Evolutionary conservation across 371 early-diverging fungal genomes (phyloP).

Genomic region (Coemansia sp.): DNA sequence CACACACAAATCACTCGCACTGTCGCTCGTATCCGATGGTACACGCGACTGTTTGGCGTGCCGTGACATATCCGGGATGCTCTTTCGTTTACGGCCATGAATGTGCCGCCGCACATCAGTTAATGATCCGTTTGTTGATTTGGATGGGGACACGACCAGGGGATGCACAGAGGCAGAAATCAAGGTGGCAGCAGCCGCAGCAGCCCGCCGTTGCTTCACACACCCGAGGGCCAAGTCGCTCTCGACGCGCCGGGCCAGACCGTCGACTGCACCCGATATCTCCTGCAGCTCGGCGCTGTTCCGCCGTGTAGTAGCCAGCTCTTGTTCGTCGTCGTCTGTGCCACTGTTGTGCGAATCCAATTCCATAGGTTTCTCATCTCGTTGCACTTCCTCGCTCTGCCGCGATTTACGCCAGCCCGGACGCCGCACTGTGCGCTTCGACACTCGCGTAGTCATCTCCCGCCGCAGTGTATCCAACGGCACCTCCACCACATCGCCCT

Average conservation of each 20-base stretch:
- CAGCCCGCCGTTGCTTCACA: slow-evolving; percentile 36
- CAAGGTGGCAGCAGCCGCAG: slow-evolving; percentile 33
- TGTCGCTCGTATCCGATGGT: slow-evolving; percentile 22
- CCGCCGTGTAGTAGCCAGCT: not conserved
- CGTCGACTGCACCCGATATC: slow-evolving; percentile 28
- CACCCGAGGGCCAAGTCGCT: slow-evolving; percentile 38
- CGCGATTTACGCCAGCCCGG: not conserved
- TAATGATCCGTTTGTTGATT: not conserved
- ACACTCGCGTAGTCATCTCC: slow-evolving; percentile 35
- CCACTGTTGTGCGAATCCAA: slow-evolving; percentile 1
- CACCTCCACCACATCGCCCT: slow-evolving; percentile 36
- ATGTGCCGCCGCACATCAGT: not conserved
- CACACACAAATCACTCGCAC: not conserved
- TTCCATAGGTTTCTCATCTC: not conserved
- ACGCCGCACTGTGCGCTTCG: slow-evolving; percentile 5
- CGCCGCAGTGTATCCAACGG: slow-evolving; percentile 53
- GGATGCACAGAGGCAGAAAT: slow-evolving; percentile 22
- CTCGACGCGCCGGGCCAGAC: slow-evolving; percentile 38
- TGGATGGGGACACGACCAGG: not conserved
- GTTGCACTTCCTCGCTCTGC: not conserved
- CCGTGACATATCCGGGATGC: slow-evolving; percentile 47
- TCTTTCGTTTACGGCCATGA: slow-evolving; percentile 46
- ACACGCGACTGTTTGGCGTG: slow-evolving; percentile 46
- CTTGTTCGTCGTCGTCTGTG: not conserved
- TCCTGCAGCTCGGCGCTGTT: slow-evolving; percentile 13